Evolutionary conservation across 2,329 filamentous ascomycete genomes (phyloP), one percentile per base, ranked within the genome.

Genomic region (Annulohypoxylon truncatum): DNA sequence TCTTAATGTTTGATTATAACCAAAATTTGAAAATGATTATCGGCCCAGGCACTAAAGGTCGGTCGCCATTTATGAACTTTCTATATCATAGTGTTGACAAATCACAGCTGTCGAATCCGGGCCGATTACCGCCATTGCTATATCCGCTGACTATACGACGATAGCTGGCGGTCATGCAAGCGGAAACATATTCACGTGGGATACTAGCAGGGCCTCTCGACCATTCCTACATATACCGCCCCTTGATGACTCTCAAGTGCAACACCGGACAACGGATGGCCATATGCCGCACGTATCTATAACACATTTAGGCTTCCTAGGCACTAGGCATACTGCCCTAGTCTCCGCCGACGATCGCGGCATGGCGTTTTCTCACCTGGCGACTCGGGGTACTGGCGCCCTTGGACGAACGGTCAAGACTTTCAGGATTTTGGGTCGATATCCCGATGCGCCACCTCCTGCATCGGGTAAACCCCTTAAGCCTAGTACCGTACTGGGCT

Each of bases 291-390:
- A 91, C 65, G 89, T 90, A 29, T 87, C 92, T 2, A 88, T 99
- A 46, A 89, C 96, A 5, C 94, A 99, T 78, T 80, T 99, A n/a
- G 96, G 95, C 0, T 99, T 99, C 76, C 83, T 99, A 4, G 96
- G 95, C 6, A 97, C 93, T 2, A 87, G 96, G 64, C 94, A 96
- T 74, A 99, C 96, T 12, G 96, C 96, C 2, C 84, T 99, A 4
- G 94, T 98, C 9, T 99, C 96, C 3, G 96, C 96, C 2, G 94
- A 99, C 79, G 92, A 97, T 74, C 89, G 89, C 51, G 96, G 96
- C 18, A 99, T 99, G 96, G 95, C 96, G 0, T 99, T 99, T 78
- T 97, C 96, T 2, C 96, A 99, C 79, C 86, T 99, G 8, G 96
- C 96, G 8, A 97, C 93, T 8, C 87, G 96, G 73, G 96, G 96